A percentile compares a stretch with the other conserved stretches of the same genome.
These are phyloP conservation scores for Candida tropicalis DNA, from an alignment of 1,139 yeast species.

Conservation along the genomic window DNA sequence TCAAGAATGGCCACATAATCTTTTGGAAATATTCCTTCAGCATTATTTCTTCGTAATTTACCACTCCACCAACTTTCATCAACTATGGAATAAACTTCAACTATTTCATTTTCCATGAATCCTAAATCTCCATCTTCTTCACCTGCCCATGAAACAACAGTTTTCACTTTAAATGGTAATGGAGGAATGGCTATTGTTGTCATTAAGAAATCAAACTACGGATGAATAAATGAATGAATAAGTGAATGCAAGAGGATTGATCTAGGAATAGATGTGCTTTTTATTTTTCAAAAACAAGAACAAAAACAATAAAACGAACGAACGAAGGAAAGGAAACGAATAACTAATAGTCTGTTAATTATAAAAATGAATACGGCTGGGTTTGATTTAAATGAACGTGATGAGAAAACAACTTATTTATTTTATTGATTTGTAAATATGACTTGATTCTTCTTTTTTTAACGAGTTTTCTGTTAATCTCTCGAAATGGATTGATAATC, in stretches of 20 bases:
- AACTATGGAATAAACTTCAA: slow-evolving; percentile 77
- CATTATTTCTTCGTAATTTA: slow-evolving; percentile 71
- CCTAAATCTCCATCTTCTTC: slow-evolving; percentile 88
- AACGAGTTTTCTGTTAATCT: too few species aligned
- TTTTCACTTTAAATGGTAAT: slow-evolving; percentile 73
- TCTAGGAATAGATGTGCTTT: too few species aligned
- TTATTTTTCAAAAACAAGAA: too few species aligned
- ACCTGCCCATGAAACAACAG: slow-evolving; percentile 89
- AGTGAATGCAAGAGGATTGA: too few species aligned
- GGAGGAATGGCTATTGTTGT: slow-evolving; percentile 24
- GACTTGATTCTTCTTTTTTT: too few species aligned
- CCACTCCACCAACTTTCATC: slow-evolving; percentile 97
- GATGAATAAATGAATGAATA: neutral
- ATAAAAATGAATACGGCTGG: slow-evolving; percentile 3
- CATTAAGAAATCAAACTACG: neutral
- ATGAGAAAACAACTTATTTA: too few species aligned
- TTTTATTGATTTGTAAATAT: too few species aligned
- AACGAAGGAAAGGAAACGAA: too few species aligned
- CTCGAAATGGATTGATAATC: too few species aligned
- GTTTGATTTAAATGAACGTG: neutral
- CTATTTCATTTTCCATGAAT: slow-evolving; percentile 87
- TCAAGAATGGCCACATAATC: slow-evolving; percentile 75
- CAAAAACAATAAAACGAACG: too few species aligned
- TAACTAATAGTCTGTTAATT: too few species aligned
- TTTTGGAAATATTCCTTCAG: slow-evolving; percentile 83